Evolutionary conservation across 73 alveolate genomes (phyloP).

Genomic region (Blepharisma stoltei): DNA sequence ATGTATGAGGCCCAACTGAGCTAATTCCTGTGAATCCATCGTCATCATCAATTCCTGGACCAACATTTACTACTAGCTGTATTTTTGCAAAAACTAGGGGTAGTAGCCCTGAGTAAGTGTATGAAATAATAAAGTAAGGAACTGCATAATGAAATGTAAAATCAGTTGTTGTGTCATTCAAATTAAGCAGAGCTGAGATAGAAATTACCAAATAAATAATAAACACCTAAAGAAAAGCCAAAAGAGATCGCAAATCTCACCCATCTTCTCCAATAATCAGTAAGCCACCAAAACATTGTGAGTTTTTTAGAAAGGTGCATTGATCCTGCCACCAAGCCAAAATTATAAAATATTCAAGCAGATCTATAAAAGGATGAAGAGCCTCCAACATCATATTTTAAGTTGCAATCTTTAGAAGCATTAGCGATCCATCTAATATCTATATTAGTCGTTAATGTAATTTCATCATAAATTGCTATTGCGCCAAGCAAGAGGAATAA

Average conservation of each 20-base stretch:
- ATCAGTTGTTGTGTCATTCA: background rate
- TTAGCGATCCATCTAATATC: background rate
- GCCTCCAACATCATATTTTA: background rate
- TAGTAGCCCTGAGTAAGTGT: background rate
- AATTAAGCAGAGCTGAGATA: too few relatives aligned
- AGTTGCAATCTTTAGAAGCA: background rate
- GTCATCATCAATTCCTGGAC: background rate
- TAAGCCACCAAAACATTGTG: slow-evolving; percentile 24
- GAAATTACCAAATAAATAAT: background rate
- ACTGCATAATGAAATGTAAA: background rate
- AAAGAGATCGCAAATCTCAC: background rate
- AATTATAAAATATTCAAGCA: slow-evolving; percentile 9
- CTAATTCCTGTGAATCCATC: too few relatives aligned
- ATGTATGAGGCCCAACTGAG: too few relatives aligned
- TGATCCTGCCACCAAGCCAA: background rate
- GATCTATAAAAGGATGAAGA: background rate
- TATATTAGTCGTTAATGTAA: background rate
- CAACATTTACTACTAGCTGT: background rate
- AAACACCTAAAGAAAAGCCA: slow-evolving; percentile 13
- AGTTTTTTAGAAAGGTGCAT: background rate
- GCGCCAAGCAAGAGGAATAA: background rate
- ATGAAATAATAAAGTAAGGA: background rate
- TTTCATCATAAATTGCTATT: slow-evolving; percentile 1
- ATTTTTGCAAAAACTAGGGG: background rate
- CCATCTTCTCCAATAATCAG: slow-evolving; percentile 1